A percentile compares a stretch with the other conserved stretches of the same genome.
Evolutionary conservation across 2,329 filamentous ascomycete species (phyloP).

Genomic region (Diaporthe citri): DNA sequence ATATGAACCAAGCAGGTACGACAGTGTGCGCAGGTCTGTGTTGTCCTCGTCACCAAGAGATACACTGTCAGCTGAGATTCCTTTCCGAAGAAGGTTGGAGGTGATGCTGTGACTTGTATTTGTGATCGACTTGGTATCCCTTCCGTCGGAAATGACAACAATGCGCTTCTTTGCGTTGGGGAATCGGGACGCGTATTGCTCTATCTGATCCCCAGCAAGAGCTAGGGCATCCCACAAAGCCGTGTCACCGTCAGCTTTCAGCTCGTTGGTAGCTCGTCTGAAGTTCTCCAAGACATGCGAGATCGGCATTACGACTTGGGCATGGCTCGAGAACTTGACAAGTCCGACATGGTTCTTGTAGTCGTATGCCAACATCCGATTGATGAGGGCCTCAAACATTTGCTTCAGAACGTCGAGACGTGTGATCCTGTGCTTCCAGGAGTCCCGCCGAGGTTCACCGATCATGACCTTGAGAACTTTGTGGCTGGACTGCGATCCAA

Average conservation of each 20-base stretch:
- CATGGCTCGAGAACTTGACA: conserved; percentile 5
- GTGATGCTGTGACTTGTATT: neutral
- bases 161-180: conserved; percentile 25
- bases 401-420: conserved; percentile 29
- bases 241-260: neutral
- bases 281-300: conserved; percentile 31
- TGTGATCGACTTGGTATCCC: conserved; percentile 9
- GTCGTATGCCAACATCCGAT: conserved; percentile 31
- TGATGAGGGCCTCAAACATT: conserved; percentile 30
- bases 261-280: conserved; percentile 19
- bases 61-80: conserved; percentile 13
- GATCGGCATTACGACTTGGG: conserved; percentile 26
- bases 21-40: conserved; percentile 11
- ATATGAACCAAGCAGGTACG: conserved; percentile 24
- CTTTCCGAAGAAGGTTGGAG: neutral
- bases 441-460: fast-evolving
- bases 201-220: conserved; percentile 22
- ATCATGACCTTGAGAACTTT: conserved; percentile 8
- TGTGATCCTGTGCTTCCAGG: neutral
- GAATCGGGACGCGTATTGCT: conserved; percentile 16
- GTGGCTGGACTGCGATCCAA: neutral
- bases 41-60: conserved; percentile 16
- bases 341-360: conserved; percentile 30
- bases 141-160: conserved; percentile 28
- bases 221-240: conserved; percentile 32